Evolutionary conservation across 768 basidiomycete genomes (phyloP).

Genomic region (Tephrocybe sp.): DNA sequence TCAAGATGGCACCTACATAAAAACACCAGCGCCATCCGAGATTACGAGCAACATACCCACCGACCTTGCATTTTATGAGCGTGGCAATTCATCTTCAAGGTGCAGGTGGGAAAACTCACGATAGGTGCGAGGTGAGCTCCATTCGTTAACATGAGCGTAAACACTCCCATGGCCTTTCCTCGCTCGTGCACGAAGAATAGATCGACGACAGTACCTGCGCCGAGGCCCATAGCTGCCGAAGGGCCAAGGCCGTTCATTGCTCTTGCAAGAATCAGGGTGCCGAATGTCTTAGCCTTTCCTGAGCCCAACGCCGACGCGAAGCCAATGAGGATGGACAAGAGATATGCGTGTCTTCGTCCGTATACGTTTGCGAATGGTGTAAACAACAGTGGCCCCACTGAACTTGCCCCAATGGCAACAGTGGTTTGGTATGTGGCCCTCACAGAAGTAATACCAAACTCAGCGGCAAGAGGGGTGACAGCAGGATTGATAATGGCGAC

Average conservation of each 20-base stretch:
- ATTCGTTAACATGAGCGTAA: constrained; percentile 38
- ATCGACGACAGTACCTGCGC: constrained; percentile 37
- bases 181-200: constrained; percentile 34
- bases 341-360: constrained; percentile 34
- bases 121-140: constrained; percentile 40
- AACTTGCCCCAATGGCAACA: constrained; percentile 32
- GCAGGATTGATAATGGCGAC: constrained; percentile 37
- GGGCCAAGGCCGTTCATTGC: constrained; percentile 35
- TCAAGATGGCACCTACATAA: constrained; percentile 40
- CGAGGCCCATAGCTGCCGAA: constrained; percentile 32
- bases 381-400: constrained; percentile 34
- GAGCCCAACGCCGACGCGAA: constrained; percentile 28
- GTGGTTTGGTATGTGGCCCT: constrained; percentile 39
- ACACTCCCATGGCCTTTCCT: constrained; percentile 42
- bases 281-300: constrained; percentile 27
- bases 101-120: constrained; percentile 19
- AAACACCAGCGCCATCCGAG: constrained; percentile 44
- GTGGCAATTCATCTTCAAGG: not conserved
- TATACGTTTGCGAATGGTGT: constrained; percentile 40
- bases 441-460: constrained; percentile 32
- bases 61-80: constrained; percentile 19
- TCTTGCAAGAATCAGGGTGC: constrained; percentile 30
- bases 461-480: constrained; percentile 32
- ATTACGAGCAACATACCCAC: constrained; percentile 35
- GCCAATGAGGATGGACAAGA: constrained; percentile 31